These are phyloP conservation scores for Trichoderma gamsii DNA, from an alignment of 495 filamentous ascomycete species.

Conservation along the genomic window DNA sequence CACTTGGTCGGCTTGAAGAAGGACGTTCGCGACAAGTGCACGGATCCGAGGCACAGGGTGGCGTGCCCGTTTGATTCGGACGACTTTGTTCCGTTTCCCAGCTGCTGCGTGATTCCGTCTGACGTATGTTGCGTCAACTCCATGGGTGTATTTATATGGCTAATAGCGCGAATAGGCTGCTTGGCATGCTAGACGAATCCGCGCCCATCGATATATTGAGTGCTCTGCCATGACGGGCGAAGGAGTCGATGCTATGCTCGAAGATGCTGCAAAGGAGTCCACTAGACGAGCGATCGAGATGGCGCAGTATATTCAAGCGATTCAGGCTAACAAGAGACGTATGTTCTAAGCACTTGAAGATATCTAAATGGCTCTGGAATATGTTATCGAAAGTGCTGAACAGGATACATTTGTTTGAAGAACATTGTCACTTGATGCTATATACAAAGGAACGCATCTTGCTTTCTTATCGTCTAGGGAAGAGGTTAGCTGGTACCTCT, in stretches of 20 bases:
- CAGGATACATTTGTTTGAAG: neutral
- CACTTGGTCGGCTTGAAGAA: conserved; percentile 12
- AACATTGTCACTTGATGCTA: too few relatives aligned
- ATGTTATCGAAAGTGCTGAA: too few relatives aligned
- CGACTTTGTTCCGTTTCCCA: neutral
- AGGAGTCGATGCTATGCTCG: conserved; percentile 3
- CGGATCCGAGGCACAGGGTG: neutral
- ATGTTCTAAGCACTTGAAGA: neutral
- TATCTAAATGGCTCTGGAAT: neutral
- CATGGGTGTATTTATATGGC: too few relatives aligned
- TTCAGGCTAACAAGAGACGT: neutral
- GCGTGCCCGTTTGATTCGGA: neutral
- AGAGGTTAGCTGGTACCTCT: too few relatives aligned
- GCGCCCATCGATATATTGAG: conserved; percentile 6
- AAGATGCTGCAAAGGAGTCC: neutral
- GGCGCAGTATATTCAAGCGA: neutral
- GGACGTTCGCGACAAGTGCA: neutral
- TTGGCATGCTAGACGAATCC: conserved; percentile 8
- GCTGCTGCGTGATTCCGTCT: conserved; percentile 1
- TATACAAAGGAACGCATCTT: too few relatives aligned
- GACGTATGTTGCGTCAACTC: neutral
- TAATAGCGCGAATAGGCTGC: too few relatives aligned
- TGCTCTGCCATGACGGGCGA: conserved; percentile 15
- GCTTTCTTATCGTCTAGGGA: too few relatives aligned
- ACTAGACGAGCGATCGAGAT: neutral